Base-by-base conservation (phyloP, 495 filamentous ascomycete genomes). In the Xylaria acuta region DNA sequence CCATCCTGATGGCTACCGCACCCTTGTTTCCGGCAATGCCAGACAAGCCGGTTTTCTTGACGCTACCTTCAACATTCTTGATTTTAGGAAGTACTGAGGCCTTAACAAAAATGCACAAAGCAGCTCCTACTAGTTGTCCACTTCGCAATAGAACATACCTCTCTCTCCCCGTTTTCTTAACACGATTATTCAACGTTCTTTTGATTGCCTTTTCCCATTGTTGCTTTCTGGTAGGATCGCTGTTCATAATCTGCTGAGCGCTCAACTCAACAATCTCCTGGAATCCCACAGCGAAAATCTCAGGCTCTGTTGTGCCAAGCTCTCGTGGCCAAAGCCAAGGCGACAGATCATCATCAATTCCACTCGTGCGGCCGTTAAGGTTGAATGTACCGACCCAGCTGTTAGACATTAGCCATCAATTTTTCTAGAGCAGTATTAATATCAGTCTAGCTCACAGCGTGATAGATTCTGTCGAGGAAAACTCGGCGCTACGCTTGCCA, bases 221-320 rank as follows among this genome's bases (percentile, higher is more conserved):
- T 76, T 94, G 91, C 64, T 95, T 91, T 69, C 92, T 89, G 11
- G 88, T 88, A 30, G 97, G 96, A 84, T 98, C 95, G 49, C 94
- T 98, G 66, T 96, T 97, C 94, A 99, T 98, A 76, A 99, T 98
- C 77, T 99, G 97, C 80, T 98, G 95, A 22, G 97, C 95, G 75
- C 93, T 97, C 18, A 99, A 86, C 77, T 95, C 91, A 20, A 99
- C 97, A 67, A 99, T 98, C 82, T 99, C 96, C 75, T 99, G 96
- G 75, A 99, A 98, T 0, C 94, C 96, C 38, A 97, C 90, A 11
- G 90, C 94, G 64, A 97, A 88, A 43, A 99, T 92, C 60, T 94
- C 90, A 27, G 97, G 93, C 54, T 89, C 86, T 27, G 83, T 79
- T 9, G 77, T 73, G 38, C 85, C 85, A 2, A 88, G 74, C 63